phyloP scores from a whole-genome alignment of 768 basidiomycete species.

The Cubamyces sp. region DNA sequence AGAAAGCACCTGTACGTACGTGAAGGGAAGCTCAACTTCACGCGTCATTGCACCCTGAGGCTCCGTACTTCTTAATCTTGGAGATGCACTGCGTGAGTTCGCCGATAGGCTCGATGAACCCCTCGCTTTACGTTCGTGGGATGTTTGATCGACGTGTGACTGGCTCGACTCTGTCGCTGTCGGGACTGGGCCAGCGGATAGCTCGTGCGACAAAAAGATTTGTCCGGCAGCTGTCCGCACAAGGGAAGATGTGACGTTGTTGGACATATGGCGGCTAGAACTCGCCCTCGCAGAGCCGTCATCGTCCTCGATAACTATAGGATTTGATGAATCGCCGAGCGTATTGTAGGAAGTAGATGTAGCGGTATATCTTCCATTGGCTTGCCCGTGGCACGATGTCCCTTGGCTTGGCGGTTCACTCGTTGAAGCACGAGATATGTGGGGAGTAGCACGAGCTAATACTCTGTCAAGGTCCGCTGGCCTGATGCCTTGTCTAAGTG shows the following conservation, averaged over 20 bases:
- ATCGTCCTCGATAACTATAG: constrained; percentile 20
- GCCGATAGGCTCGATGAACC: background rate
- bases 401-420: background rate
- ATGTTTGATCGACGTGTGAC: no score
- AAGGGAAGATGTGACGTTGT: background rate
- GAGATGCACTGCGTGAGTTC: background rate
- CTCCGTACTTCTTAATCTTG: background rate
- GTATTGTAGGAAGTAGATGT: background rate
- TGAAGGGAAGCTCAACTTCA: background rate
- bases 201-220: no score
- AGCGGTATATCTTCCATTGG: background rate
- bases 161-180: no score
- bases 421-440: background rate
- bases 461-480: constrained; percentile 17
- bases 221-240: no score
- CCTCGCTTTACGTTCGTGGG: background rate
- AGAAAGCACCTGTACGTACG: background rate
- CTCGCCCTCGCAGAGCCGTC: background rate
- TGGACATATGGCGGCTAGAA: background rate
- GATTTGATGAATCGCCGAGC: constrained; percentile 7
- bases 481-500: constrained; percentile 22
- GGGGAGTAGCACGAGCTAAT: constrained; percentile 2
- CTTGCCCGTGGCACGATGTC: background rate
- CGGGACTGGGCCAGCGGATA: no score
- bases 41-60: no score